Percentiles rank a stretch among this genome's conserved stretches.
Conservation (phyloP, 1,139 yeast genomes). For the Kodamaea sp. region DNA sequence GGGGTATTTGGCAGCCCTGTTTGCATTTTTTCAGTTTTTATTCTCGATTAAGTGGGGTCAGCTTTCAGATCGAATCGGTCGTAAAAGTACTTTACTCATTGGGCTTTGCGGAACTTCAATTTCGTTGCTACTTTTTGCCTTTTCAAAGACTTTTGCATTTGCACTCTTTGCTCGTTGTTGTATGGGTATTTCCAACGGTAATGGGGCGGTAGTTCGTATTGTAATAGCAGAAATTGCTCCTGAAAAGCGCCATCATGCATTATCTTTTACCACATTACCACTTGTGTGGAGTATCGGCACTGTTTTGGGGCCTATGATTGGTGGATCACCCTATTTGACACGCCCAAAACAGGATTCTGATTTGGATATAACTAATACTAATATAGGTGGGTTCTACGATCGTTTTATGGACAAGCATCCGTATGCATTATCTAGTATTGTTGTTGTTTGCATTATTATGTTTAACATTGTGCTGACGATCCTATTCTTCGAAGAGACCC, state of each 20-base stretch:
- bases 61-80: slow-evolving; percentile 52
- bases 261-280: slow-evolving; percentile 60
- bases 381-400: slow-evolving; percentile 14
- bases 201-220: slow-evolving; percentile 59
- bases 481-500: slow-evolving; percentile 60
- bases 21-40: slow-evolving; percentile 52
- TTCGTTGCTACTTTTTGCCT: slow-evolving; percentile 50
- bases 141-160: slow-evolving; percentile 45
- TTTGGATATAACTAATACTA: neutral
- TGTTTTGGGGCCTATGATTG: slow-evolving; percentile 53
- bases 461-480: slow-evolving; percentile 38
- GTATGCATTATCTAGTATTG: slow-evolving; percentile 56
- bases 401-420: slow-evolving; percentile 42
- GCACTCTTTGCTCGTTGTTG: slow-evolving; percentile 51
- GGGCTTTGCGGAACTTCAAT: slow-evolving; percentile 51
- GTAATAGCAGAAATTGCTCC: slow-evolving; percentile 57
- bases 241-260: slow-evolving; percentile 55
- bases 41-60: slow-evolving; percentile 60
- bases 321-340: slow-evolving; percentile 44
- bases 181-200: slow-evolving; percentile 59
- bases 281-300: slow-evolving; percentile 56
- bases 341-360: slow-evolving; percentile 16
- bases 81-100: slow-evolving; percentile 50
- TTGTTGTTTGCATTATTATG: slow-evolving; percentile 42
- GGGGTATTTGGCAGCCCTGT: slow-evolving; percentile 55